phyloP scores from a whole-genome alignment of 352 stramenopile species.

The Globisporangium cystogenes region DNA sequence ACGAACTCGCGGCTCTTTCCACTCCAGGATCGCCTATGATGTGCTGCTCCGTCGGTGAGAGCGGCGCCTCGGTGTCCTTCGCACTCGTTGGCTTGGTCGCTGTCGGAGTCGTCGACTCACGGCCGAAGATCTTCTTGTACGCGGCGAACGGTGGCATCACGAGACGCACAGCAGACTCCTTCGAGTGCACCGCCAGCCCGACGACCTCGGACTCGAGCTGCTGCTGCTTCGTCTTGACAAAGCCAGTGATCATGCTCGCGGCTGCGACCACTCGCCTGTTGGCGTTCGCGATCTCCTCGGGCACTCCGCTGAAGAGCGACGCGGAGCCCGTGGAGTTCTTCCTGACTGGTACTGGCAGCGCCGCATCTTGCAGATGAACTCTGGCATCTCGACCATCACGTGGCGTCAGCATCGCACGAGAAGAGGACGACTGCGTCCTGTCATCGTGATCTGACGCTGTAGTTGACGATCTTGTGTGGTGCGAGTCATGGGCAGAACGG shows the following conservation, averaged over 20 bases:
- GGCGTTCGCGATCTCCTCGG: constrained; percentile 18
- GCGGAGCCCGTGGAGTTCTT: constrained; percentile 5
- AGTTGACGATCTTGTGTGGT: too few relatives aligned
- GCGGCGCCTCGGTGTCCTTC: not conserved
- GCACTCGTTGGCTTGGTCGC: not conserved
- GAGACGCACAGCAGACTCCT: constrained; percentile 30
- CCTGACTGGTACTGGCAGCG: too few relatives aligned
- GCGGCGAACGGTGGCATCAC: constrained; percentile 28
- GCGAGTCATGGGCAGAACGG: not conserved
- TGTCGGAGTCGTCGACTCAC: not conserved
- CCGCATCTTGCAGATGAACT: not conserved
- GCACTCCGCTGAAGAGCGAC: constrained; percentile 7
- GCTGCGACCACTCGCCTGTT: constrained; percentile 24
- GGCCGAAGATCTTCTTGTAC: constrained; percentile 24
- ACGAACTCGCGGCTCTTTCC: not conserved
- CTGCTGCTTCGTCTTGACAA: constrained; percentile 34
- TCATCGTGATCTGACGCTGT: too few relatives aligned
- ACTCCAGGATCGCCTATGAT: not conserved
- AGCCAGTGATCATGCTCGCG: constrained; percentile 26
- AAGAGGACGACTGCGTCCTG: too few relatives aligned
- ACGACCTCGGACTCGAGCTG: constrained; percentile 31
- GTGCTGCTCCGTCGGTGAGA: not conserved
- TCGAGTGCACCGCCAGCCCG: constrained; percentile 26
- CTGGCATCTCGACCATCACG: not conserved
- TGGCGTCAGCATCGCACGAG: too few relatives aligned